Evolutionary conservation across 768 basidiomycete genomes (phyloP), one percentile per base, ranked within the genome.

Genomic region (Ramaria sp.): DNA sequence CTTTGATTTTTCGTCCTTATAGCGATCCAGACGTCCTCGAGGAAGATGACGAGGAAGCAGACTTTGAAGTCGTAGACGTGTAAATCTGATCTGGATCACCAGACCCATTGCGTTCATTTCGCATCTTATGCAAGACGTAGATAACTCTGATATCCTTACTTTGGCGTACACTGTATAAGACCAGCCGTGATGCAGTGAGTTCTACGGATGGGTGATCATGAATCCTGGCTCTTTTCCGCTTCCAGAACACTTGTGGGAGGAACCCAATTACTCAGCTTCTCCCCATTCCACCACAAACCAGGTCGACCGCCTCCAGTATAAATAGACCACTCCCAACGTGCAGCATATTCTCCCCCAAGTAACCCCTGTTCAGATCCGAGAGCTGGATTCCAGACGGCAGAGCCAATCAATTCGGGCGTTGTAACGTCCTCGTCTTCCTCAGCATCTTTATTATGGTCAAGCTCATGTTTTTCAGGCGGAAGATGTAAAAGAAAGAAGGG

Each of bases 401-500:
- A 70, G 11, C 82, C 81, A 7, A 80, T 61, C 37, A 62, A 51
- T 4, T 66, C 64, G 13, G 60, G 59, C 6, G 62, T 37, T 7
- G 59, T 51, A 19, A 42, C 22, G 33, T 53, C 50, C 24, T 31
- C 19, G 39, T 56, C 61, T 46, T 22, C 46, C 22, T 63, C 59
- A 0, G 56, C 60, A 5, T 48, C 42, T 19, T 60, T 59, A 43
- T 47, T 27, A 54, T 27, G 15, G 20, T 9, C 22, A 34, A 15
- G n/a, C 15, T 63, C 60, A 7, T 61, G 49, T 11, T 61, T 22
- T 0, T 54, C 51, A 41, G 64, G 53, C 1, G 91, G 91, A 2
- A 96, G 69, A 60, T 94, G 83, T 1, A 95, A 66, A 12, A 96
- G 76, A 56, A 91, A 76, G 57, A 94, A 78, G 0, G 93, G 93